Conservation (phyloP, 2,329 filamentous ascomycete species). For the Pseudogymnoascus sp. region DNA sequence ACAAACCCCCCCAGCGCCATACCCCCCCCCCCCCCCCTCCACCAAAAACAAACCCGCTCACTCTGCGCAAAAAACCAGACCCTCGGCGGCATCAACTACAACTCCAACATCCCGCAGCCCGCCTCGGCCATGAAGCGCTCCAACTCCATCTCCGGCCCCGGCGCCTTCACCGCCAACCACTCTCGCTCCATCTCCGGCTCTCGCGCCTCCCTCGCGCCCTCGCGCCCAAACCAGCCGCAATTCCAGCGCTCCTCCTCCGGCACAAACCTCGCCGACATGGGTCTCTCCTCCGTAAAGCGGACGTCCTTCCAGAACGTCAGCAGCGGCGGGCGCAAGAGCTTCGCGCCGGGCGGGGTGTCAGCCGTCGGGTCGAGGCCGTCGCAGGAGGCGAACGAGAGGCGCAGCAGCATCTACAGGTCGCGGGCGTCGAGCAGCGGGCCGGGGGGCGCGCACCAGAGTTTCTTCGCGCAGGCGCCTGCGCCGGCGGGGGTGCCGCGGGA, state of each 20-base stretch:
- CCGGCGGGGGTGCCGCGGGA: conserved; percentile 77
- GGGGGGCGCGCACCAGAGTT: conserved; percentile 71
- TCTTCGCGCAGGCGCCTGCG: conserved; percentile 82
- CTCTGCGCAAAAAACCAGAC: conserved; percentile 49
- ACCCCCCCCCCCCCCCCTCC: neutral
- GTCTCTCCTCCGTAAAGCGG: conserved; percentile 76
- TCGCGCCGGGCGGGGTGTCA: conserved; percentile 33
- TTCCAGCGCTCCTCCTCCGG: conserved; percentile 82
- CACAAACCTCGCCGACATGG: conserved; percentile 68
- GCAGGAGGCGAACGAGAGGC: conserved; percentile 44
- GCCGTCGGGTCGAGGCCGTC: conserved; percentile 24
- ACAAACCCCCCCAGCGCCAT: conserved; percentile 12
- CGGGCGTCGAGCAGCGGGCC: conserved; percentile 61
- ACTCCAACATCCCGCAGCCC: conserved; percentile 80
- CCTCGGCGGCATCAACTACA: conserved; percentile 73
- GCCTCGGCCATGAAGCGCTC: conserved; percentile 90
- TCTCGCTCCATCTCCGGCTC: conserved; percentile 74
- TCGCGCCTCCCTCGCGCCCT: conserved; percentile 76
- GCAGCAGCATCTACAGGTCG: conserved; percentile 75
- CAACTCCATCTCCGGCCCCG: conserved; percentile 62
- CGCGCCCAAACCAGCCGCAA: conserved; percentile 74
- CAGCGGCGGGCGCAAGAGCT: conserved; percentile 50
- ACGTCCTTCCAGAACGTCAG: conserved; percentile 66
- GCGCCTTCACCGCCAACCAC: conserved; percentile 61
- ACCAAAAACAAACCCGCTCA: neutral